A percentile compares a stretch with the other conserved stretches of the same genome.
Evolutionary conservation across 108 stramenopile species (phyloP).

Genomic region (Stephanodiscus minutulus): DNA sequence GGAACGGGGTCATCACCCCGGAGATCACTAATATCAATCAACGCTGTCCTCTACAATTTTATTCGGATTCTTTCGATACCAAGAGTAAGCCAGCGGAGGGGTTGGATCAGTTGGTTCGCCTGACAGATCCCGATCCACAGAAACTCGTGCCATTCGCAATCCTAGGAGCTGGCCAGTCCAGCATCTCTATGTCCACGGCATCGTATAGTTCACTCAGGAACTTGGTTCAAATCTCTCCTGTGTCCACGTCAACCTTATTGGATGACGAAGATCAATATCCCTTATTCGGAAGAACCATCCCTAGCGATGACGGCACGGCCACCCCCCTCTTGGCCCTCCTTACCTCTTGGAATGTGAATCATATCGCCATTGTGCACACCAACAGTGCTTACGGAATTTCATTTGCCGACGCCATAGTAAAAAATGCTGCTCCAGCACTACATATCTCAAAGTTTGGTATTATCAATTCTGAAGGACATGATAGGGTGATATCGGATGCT

Average conservation of each 20-base stretch:
- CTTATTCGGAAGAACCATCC: constrained; percentile 16
- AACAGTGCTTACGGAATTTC: constrained; percentile 21
- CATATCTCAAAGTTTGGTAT: background rate
- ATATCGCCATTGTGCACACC: constrained; percentile 13
- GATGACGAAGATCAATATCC: constrained; percentile 6
- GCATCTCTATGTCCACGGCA: constrained; percentile 15
- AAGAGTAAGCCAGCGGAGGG: background rate
- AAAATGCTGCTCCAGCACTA: background rate
- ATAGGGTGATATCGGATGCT: background rate
- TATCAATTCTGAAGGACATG: background rate
- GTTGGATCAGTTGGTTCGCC: background rate
- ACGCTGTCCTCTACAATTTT: constrained; percentile 51
- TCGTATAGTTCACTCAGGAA: background rate
- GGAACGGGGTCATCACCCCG: constrained; percentile 45
- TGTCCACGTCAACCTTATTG: background rate
- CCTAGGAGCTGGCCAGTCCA: constrained; percentile 14
- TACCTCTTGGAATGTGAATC: background rate
- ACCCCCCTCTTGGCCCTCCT: constrained; percentile 3
- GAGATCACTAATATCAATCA: constrained; percentile 36
- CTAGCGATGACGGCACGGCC: constrained; percentile 17
- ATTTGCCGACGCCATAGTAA: background rate
- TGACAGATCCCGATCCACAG: background rate
- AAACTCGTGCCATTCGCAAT: constrained; percentile 22
- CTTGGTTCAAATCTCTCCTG: constrained; percentile 11
- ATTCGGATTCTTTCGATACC: constrained; percentile 11